Conservation (phyloP, 148 eudicot genomes). For the Cornus florida region DNA sequence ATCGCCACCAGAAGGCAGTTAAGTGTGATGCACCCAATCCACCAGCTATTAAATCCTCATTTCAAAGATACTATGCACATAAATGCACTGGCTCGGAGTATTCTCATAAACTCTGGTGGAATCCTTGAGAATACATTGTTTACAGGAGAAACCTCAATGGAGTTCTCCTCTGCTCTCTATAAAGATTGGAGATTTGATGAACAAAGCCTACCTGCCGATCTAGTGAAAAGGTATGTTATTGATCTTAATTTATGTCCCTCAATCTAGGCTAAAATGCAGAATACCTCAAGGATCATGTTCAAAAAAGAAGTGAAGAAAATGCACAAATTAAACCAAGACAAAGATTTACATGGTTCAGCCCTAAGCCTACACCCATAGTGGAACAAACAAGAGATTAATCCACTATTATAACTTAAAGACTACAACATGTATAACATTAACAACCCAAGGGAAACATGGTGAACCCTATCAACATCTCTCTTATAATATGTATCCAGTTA, state of each 20-base stretch:
- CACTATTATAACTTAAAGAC: too few relatives aligned
- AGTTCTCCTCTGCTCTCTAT: conserved; percentile 28
- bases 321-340: too few relatives aligned
- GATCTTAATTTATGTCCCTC: background rate
- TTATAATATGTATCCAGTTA: too few relatives aligned
- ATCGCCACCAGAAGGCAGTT: conserved; percentile 34
- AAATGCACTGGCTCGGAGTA: conserved; percentile 31
- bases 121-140: conserved; percentile 29
- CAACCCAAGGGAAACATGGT: too few relatives aligned
- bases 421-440: too few relatives aligned
- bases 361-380: too few relatives aligned
- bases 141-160: conserved; percentile 26
- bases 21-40: conserved; percentile 34
- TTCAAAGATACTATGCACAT: conserved; percentile 35
- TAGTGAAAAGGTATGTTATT: conserved; percentile 14
- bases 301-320: too few relatives aligned
- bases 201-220: conserved; percentile 36
- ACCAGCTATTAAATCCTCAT: conserved; percentile 32
- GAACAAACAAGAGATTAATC: too few relatives aligned
- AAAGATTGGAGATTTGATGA: conserved; percentile 36
- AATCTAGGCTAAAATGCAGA: background rate
- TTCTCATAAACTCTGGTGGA: conserved; percentile 31
- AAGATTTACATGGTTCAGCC: too few relatives aligned
- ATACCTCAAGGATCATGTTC: too few relatives aligned
- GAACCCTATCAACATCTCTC: too few relatives aligned